Conservation (phyloP, 1,139 yeast genomes). For the Zygosaccharomyces pseudobailii region DNA sequence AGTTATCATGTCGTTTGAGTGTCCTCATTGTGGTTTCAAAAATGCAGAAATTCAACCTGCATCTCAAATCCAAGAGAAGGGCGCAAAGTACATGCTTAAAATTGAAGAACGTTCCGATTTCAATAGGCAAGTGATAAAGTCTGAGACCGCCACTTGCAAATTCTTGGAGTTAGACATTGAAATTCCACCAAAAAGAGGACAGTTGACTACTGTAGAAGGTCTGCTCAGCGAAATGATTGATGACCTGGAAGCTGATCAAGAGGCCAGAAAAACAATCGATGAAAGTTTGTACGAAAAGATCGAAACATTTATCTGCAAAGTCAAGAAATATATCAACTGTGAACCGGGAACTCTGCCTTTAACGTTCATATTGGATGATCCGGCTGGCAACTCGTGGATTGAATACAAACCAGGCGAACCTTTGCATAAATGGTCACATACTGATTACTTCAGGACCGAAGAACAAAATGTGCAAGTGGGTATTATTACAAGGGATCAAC, state of each 20-base stretch:
- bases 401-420: conserved; percentile 87
- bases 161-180: conserved; percentile 86
- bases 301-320: conserved; percentile 58
- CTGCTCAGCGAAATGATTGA: conserved; percentile 73
- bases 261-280: conserved; percentile 63
- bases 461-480: conserved; percentile 88
- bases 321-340: conserved; percentile 56
- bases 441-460: conserved; percentile 77
- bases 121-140: conserved; percentile 86
- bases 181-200: conserved; percentile 94
- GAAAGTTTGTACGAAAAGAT: conserved; percentile 76
- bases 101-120: conserved; percentile 71
- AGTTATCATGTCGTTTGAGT: conserved; percentile 89
- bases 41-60: conserved; percentile 96
- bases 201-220: conserved; percentile 89
- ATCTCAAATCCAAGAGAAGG: conserved; percentile 81
- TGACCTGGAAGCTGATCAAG: conserved; percentile 81
- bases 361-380: conserved; percentile 82
- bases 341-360: conserved; percentile 68
- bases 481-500: conserved; percentile 74
- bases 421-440: conserved; percentile 84
- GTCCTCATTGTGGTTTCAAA: conserved; percentile 90
- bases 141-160: conserved; percentile 78
- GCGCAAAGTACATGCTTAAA: conserved; percentile 66
- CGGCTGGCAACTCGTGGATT: conserved; percentile 97